Percentiles rank a stretch among this genome's conserved stretches.
Evolutionary conservation across 129 eudicot species (phyloP).

Genomic region (Calendula officinalis): DNA sequence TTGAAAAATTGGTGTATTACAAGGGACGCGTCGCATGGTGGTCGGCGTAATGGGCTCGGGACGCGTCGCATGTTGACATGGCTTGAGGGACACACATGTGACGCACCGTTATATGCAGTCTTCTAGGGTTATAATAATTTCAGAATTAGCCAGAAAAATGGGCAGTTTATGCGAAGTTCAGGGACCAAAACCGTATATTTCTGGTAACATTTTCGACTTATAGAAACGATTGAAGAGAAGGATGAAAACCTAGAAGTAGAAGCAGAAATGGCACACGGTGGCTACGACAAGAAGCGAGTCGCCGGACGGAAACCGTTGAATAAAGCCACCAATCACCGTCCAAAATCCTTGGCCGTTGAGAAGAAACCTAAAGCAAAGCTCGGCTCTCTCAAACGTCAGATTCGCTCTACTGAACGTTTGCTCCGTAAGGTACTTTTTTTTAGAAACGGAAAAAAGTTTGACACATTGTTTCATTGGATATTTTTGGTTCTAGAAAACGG

Average conservation of each 20-base stretch:
- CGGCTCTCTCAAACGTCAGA: constrained; percentile 71
- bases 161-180: not conserved
- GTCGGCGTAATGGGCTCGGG: too few species aligned
- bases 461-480: not conserved
- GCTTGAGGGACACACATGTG: too few species aligned
- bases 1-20: too few species aligned
- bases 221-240: not conserved
- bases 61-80: too few species aligned
- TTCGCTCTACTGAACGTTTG: constrained; percentile 81
- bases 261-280: constrained; percentile 72
- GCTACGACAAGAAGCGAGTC: constrained; percentile 59
- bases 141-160: too few species aligned
- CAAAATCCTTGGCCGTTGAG: constrained; percentile 51
- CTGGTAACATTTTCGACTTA: constrained; percentile 6
- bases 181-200: constrained; percentile 7
- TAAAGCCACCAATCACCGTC: constrained; percentile 40
- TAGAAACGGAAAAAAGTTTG: too few species aligned
- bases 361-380: constrained; percentile 65
- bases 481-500: not conserved
- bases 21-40: too few species aligned
- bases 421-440: constrained; percentile 56
- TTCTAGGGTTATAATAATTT: too few species aligned
- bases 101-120: too few species aligned
- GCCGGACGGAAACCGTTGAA: constrained; percentile 51
- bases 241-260: constrained; percentile 21